Percentiles rank a stretch among this genome's conserved stretches.
phyloP scores from a whole-genome alignment of 441 rosid genomes.

The Bocquillonia castaneifolia region DNA sequence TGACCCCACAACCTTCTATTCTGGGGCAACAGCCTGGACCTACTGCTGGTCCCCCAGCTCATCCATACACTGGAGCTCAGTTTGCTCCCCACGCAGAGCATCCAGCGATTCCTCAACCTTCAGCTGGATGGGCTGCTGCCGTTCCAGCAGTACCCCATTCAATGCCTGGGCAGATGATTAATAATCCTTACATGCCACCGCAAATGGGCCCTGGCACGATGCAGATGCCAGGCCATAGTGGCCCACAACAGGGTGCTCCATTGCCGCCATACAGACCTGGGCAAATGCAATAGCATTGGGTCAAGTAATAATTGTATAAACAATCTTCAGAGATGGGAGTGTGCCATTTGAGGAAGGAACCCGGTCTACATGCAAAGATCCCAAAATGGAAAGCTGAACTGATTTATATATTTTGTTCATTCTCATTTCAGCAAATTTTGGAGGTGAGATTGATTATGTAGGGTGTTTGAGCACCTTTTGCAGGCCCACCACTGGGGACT shows the following conservation, averaged over 20 bases:
- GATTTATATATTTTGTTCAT: neutral
- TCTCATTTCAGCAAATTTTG: constrained; percentile 18
- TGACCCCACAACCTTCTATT: constrained; percentile 58
- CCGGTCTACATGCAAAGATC: neutral
- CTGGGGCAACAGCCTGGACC: constrained; percentile 64
- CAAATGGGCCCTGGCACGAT: constrained; percentile 55
- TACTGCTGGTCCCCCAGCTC: constrained; percentile 37
- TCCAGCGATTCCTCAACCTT: constrained; percentile 39
- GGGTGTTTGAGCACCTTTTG: constrained; percentile 1
- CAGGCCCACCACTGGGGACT: neutral
- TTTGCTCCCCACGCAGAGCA: constrained; percentile 36
- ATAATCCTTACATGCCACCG: constrained; percentile 50
- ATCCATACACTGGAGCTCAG: constrained; percentile 41
- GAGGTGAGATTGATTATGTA: constrained; percentile 6
- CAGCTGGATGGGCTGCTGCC: constrained; percentile 59
- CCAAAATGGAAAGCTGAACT: constrained; percentile 8
- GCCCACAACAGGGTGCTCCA: constrained; percentile 28
- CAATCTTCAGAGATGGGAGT: neutral
- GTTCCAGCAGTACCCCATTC: constrained; percentile 45
- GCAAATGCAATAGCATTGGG: constrained; percentile 35
- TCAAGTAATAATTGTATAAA: neutral
- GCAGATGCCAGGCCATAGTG: constrained; percentile 42
- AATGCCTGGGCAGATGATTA: constrained; percentile 45
- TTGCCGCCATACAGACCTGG: constrained; percentile 43
- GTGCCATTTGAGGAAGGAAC: constrained; percentile 7